phyloP scores from a whole-genome alignment of 78 protist genomes.

The Polysphondylium violaceum region DNA sequence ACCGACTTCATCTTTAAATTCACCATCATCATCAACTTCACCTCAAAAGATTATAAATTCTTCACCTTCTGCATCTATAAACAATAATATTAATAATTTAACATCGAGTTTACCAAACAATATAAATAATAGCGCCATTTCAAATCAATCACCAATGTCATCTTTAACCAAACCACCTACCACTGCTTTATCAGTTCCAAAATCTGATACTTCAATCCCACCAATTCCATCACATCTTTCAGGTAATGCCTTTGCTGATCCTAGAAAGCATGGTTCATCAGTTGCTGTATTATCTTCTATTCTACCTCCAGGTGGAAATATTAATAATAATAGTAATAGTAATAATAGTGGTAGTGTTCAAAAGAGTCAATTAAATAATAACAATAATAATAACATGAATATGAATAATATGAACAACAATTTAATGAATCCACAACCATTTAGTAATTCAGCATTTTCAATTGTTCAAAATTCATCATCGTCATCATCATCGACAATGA shows the following conservation, averaged over 20 bases:
- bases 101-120: conserved; percentile 1
- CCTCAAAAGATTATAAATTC: neutral
- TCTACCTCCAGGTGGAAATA: too few relatives aligned
- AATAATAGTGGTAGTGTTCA: too few relatives aligned
- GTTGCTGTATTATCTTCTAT: conserved; percentile 16
- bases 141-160: conserved; percentile 11
- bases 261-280: conserved; percentile 42
- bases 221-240: conserved; percentile 60
- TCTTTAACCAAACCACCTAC: conserved; percentile 20
- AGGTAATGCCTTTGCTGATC: conserved; percentile 71
- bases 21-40: conserved; percentile 17
- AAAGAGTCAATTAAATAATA: conserved; percentile 10
- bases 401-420: too few relatives aligned
- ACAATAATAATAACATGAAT: neutral
- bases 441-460: conserved; percentile 21
- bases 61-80: conserved; percentile 1
- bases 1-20: conserved; percentile 45
- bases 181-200: conserved; percentile 3
- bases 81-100: conserved; percentile 14
- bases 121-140: neutral
- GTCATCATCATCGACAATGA: conserved; percentile 15
- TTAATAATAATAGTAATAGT: too few relatives aligned
- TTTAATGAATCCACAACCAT: too few relatives aligned
- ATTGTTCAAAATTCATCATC: conserved; percentile 53
- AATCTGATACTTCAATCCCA: conserved; percentile 33